phyloP scores from a whole-genome alignment of 495 filamentous ascomycete genomes.

The Schizothecium vesticola region DNA sequence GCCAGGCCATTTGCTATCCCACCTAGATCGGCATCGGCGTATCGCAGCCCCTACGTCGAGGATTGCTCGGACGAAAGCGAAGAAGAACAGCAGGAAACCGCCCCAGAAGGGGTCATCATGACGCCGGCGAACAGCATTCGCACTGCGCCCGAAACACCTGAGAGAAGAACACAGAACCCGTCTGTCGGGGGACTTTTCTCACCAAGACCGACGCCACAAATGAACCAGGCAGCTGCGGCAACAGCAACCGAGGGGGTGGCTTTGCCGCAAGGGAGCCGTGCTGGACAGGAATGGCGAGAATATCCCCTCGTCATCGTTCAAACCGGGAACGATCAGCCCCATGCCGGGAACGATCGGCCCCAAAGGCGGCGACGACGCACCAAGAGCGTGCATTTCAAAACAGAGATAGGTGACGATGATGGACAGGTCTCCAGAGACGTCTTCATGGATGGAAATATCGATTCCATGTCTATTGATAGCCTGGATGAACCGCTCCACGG shows the following conservation, averaged over 20 bases:
- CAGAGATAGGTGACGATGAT: background rate
- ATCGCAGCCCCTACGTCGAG: constrained; percentile 5
- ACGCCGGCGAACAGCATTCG: background rate
- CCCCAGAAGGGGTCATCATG: background rate
- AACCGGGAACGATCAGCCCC: background rate
- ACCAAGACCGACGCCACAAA: background rate
- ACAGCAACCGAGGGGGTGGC: background rate
- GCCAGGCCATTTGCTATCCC: background rate
- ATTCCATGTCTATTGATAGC: background rate
- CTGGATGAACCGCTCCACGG: background rate
- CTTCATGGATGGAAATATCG: background rate
- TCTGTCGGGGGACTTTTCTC: background rate
- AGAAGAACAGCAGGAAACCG: background rate
- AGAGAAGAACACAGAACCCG: background rate
- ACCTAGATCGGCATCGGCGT: background rate
- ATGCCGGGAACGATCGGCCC: background rate
- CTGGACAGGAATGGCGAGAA: background rate
- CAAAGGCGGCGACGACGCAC: background rate
- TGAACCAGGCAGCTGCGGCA: background rate
- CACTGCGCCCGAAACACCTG: background rate
- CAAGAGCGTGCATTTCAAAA: background rate
- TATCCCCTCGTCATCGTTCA: background rate
- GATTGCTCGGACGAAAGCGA: background rate
- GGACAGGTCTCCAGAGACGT: background rate
- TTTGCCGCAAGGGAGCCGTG: background rate